Conservation (phyloP, 2,329 filamentous ascomycete species). For the Pseudopyricularia cyperi region DNA sequence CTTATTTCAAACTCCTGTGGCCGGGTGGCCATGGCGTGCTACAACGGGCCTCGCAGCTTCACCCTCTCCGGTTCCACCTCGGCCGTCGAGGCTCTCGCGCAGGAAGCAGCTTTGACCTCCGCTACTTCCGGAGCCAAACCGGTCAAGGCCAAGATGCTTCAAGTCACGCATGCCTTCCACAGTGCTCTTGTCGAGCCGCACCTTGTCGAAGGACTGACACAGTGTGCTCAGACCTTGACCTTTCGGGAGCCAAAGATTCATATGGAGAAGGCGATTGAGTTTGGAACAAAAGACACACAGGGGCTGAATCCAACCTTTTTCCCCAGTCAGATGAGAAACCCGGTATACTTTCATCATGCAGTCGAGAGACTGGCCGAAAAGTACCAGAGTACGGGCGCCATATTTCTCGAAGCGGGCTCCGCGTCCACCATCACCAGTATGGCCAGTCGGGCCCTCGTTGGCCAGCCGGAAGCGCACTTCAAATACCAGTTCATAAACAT, state of each 20-base stretch:
- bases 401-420: constrained; percentile 29
- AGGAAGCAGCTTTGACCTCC: not conserved
- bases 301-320: constrained; percentile 8
- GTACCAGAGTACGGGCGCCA: constrained; percentile 8
- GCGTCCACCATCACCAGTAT: constrained; percentile 20
- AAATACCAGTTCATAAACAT: constrained; percentile 11
- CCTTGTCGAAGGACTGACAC: constrained; percentile 10
- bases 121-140: not conserved
- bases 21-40: constrained; percentile 28
- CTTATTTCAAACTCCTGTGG: not conserved
- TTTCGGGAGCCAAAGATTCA: constrained; percentile 20
- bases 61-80: constrained; percentile 23
- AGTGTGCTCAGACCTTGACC: constrained; percentile 12
- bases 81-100: constrained; percentile 16
- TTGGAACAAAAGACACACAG: not conserved
- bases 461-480: constrained; percentile 7
- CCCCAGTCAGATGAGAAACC: constrained; percentile 23
- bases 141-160: constrained; percentile 22
- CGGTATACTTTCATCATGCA: constrained; percentile 30
- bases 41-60: constrained; percentile 27
- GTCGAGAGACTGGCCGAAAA: constrained; percentile 21
- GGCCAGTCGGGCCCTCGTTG: constrained; percentile 14
- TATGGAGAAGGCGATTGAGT: constrained; percentile 14
- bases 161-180: constrained; percentile 34
- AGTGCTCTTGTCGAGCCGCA: constrained; percentile 23